Conservation (phyloP, 306 rosid genomes). For the Citrullus mucosospermus region DNA sequence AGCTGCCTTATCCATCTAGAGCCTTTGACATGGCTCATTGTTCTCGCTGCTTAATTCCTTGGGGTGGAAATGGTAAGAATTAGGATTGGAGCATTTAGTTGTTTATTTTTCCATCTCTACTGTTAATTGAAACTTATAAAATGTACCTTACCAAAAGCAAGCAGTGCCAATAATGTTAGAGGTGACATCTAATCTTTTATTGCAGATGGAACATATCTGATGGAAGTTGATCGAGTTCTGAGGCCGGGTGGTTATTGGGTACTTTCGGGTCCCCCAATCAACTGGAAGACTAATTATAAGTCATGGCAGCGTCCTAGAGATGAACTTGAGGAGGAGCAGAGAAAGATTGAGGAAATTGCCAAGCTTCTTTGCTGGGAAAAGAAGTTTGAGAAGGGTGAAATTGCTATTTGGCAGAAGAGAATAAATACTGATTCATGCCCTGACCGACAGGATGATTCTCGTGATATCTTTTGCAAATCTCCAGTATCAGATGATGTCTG, state of each 20-base stretch:
- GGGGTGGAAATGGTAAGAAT: constrained; percentile 80
- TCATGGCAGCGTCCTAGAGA: constrained; percentile 85
- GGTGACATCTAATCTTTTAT: constrained; percentile 6
- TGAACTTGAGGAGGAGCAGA: constrained; percentile 77
- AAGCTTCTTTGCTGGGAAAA: constrained; percentile 96
- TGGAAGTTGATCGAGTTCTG: constrained; percentile 92
- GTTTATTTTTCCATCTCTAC: neutral
- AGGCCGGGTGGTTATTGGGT: constrained; percentile 99
- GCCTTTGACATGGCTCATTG: constrained; percentile 99
- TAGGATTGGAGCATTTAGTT: neutral
- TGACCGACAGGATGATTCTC: constrained; percentile 50
- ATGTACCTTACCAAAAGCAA: neutral
- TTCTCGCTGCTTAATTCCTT: constrained; percentile 93
- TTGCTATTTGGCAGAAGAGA: constrained; percentile 81
- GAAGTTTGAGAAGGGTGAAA: constrained; percentile 69
- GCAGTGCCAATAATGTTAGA: neutral
- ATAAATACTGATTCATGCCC: constrained; percentile 52
- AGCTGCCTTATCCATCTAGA: constrained; percentile 80
- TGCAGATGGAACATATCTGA: constrained; percentile 74
- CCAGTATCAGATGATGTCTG: constrained; percentile 57
- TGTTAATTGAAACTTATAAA: neutral
- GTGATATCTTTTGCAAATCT: constrained; percentile 43
- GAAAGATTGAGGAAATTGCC: constrained; percentile 69
- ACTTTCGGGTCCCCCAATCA: constrained; percentile 92
- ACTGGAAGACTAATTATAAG: constrained; percentile 67